These are phyloP conservation scores for Coprinopsis strossmayeri DNA, from an alignment of 768 basidiomycete genomes.

Conservation along the genomic window DNA sequence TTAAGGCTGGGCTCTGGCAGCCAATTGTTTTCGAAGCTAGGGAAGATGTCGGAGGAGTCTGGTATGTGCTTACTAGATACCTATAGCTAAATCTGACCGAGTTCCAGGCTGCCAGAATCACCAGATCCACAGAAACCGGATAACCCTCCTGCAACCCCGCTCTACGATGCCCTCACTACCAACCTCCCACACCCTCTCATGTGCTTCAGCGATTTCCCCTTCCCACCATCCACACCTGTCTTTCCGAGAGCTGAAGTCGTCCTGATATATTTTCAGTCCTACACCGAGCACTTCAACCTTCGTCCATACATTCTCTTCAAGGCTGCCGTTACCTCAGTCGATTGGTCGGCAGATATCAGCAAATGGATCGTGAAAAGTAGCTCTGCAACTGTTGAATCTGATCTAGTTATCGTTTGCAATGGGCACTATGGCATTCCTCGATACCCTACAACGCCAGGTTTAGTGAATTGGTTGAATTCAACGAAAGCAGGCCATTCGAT, in stretches of 20 bases:
- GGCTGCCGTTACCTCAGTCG: slow-evolving; percentile 44
- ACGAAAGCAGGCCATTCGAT: slow-evolving; percentile 58
- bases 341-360: too few species aligned
- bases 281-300: slow-evolving; percentile 57
- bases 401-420: slow-evolving; percentile 68
- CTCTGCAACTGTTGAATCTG: slow-evolving; percentile 30
- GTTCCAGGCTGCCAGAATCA: slow-evolving; percentile 45
- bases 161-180: slow-evolving; percentile 79
- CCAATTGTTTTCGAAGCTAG: slow-evolving; percentile 58
- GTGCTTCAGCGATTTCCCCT: slow-evolving; percentile 56
- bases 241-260: slow-evolving; percentile 61
- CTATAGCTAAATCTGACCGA: background rate
- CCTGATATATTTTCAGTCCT: slow-evolving; percentile 62
- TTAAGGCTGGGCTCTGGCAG: slow-evolving; percentile 56
- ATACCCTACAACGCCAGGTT: slow-evolving; percentile 53
- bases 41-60: slow-evolving; percentile 66
- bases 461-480: slow-evolving; percentile 47
- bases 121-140: slow-evolving; percentile 25
- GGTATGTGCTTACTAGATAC: slow-evolving; percentile 37
- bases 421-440: slow-evolving; percentile 68
- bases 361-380: slow-evolving; percentile 45
- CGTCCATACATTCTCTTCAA: slow-evolving; percentile 54
- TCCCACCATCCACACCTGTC: slow-evolving; percentile 66
- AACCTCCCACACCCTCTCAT: slow-evolving; percentile 78
- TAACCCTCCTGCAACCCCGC: slow-evolving; percentile 55